Conservation (phyloP, 116 monocot species). For the Zostera marina region DNA sequence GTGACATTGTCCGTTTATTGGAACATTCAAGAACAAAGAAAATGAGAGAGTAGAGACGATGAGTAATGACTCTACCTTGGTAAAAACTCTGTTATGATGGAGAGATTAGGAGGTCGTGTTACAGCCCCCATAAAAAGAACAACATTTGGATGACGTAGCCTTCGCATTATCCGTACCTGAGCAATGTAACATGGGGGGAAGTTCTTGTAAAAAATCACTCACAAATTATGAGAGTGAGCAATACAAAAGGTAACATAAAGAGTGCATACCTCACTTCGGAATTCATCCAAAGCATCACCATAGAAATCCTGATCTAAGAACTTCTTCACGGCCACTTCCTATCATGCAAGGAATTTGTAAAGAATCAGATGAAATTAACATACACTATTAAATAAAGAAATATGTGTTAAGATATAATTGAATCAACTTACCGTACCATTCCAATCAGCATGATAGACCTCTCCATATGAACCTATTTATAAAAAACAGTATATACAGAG, state of each 20-base stretch:
- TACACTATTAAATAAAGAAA: too few species aligned
- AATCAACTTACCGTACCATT: slow-evolving; percentile 73
- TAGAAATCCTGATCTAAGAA: slow-evolving; percentile 97
- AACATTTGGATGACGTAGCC: slow-evolving; percentile 97
- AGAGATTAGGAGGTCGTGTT: slow-evolving; percentile 91
- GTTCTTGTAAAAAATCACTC: not conserved
- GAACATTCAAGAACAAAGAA: not conserved
- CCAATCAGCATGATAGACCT: slow-evolving; percentile 98
- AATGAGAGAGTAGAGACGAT: too few species aligned
- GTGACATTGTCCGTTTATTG: too few species aligned
- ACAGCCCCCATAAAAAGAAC: slow-evolving; percentile 99
- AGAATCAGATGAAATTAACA: too few species aligned
- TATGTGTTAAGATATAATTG: not conserved
- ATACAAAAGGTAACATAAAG: slow-evolving; percentile 1
- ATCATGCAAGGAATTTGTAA: slow-evolving; percentile 13
- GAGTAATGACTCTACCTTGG: slow-evolving; percentile 52
- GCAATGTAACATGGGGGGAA: not conserved
- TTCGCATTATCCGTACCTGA: slow-evolving; percentile 96
- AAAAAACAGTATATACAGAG: slow-evolving; percentile 4
- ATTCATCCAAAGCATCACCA: slow-evolving; percentile 96
- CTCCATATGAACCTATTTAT: slow-evolving; percentile 91
- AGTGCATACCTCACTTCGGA: slow-evolving; percentile 68
- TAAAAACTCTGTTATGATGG: slow-evolving; percentile 95
- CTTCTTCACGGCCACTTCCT: slow-evolving; percentile 99
- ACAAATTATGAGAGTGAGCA: not conserved